Conservation (phyloP, 306 rosid genomes). For the Rubus idaeus region DNA sequence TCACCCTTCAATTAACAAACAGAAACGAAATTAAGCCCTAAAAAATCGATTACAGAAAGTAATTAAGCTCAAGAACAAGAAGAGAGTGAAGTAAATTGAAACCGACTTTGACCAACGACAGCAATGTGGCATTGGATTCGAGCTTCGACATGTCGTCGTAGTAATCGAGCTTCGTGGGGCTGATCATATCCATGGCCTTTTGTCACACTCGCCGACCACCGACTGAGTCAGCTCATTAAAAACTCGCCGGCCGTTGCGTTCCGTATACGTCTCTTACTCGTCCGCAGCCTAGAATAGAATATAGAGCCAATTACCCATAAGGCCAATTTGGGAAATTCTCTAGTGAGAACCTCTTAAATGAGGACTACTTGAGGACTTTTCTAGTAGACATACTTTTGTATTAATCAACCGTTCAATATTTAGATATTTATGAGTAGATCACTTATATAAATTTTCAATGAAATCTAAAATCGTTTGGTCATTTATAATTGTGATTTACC, state of each 20-base stretch:
- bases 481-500: no score
- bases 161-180: conserved; percentile 65
- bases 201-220: background rate
- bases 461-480: no score
- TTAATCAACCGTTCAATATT: no score
- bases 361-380: no score
- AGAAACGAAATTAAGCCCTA: background rate
- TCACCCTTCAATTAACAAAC: conserved; percentile 46
- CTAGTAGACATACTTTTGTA: no score
- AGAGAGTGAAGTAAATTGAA: background rate
- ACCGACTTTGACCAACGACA: conserved; percentile 47
- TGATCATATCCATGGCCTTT: conserved; percentile 36
- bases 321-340: no score
- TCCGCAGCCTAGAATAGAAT: background rate
- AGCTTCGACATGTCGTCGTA: conserved; percentile 61
- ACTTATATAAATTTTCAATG: no score
- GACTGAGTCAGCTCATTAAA: background rate
- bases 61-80: background rate
- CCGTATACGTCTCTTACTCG: background rate
- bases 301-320: no score
- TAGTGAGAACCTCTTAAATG: no score
- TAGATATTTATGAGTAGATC: no score
- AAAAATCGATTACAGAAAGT: background rate
- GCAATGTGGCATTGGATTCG: conserved; percentile 48
- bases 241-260: background rate